Base-by-base conservation (phyloP, 1,139 yeast species). In the Zygoascus sp. region DNA sequence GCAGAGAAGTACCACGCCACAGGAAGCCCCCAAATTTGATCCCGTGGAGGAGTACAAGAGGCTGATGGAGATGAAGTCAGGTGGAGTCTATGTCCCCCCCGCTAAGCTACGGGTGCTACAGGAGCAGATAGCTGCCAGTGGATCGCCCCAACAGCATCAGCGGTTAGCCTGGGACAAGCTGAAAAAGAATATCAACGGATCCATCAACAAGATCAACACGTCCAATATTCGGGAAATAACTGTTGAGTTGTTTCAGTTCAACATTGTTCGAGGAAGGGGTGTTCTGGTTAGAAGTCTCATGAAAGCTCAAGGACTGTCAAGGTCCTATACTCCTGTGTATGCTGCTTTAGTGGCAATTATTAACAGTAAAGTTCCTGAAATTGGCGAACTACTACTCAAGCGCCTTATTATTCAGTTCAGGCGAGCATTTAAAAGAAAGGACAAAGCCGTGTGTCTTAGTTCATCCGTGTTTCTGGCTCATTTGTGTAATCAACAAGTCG, bases 351-450 rank as follows among this genome's bases (percentile, higher is more conserved):
- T 77, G 0, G 74, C 82, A 5, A 72, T 83, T 1, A 50, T 88
- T 16, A 84, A 86, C 62, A 74, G 83, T 6, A 80, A 83, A 57
- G 61, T 86, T 5, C 94, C 95, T 0, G 76, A 76, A 37, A 67
- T 88, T 20, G 96, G 96, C 1, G 75, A 75, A 49, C 61, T 83
- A 3, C 53, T 86, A 32, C 63, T 74, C 0, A 62, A 72, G 6
- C 69, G 95, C 53, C 65, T 83, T 25, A 67, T 84, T 1, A 59
- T 82, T 2, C 81, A 75, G 50, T 85, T 86, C 63, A 73, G 83
- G 42, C 72, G 75, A 53, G 73, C 75, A 2, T 83, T 72, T 60
- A 67, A 73, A 51, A 62, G 70, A 19, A 74, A 77, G 54, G 75
- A 81, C 57, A 73, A 72, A 50, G 54, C 59, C 0, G 59, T 61